Evolutionary conservation across 2,329 filamentous ascomycete genomes (phyloP), one percentile per base, ranked within the genome.

Genomic region (Zymoseptoria crescenta): DNA sequence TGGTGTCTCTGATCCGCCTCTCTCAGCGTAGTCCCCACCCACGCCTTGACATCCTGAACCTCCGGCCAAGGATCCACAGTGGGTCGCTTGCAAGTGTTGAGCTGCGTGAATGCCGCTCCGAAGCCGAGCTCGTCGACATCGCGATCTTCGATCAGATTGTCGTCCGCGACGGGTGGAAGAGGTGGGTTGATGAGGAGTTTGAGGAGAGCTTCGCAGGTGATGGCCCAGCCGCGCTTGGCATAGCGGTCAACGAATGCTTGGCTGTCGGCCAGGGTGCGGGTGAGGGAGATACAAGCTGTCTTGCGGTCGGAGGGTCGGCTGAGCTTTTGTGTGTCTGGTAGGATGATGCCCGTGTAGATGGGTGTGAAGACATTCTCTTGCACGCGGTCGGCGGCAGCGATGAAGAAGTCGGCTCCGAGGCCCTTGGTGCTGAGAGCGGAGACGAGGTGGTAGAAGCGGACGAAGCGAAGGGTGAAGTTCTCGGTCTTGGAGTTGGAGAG

Each of bases 71-170:
- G 88, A 72, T 97, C 94, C 55, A 81, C 81, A 1, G 83, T 77
- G 3, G 84, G 79, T 60, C 86, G 86, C 73, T 87, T 90, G 77
- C 93, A 94, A 0, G 93, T 96, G 77, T 93, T 96, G 63, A 99
- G 82, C 30, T 89, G 87, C 0, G 94, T 97, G 76, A 96, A 99
- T 8, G 91, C 93, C 64, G 96, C 86, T 27, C 94, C 94, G 70
- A 99, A 99, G 28, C 90, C 87, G 65, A 96, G 86, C 72, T 99
- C 94, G 68, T 99, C 94, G 27, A 96, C 89, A 69, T 97, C 93
- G 2, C 91, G 87, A 72, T 97, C 94, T 9, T 85, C 83, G 63
- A 96, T 87, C 55, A 89, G 77, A 65, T 95, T 91, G 58, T 88
- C 86, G 59, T 87, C 86, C 1, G 87, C 83, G 16, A 79, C 76